Percentiles rank a stretch among this genome's conserved stretches.
phyloP scores from a whole-genome alignment of 1,284 basidiomycete genomes.

The Moesziomyces aphidis region DNA sequence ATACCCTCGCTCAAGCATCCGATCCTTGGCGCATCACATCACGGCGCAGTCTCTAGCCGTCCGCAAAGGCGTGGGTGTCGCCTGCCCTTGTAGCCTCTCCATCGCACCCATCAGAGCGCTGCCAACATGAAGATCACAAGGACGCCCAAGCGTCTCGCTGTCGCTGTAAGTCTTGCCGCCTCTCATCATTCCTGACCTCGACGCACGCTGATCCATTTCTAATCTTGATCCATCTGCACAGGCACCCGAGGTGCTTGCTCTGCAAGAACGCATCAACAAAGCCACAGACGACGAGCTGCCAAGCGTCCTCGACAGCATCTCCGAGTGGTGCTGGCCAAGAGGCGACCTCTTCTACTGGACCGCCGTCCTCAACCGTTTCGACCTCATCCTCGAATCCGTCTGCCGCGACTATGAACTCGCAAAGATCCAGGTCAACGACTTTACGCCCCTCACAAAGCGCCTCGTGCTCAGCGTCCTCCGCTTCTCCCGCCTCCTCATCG shows the following conservation, averaged over 20 bases:
- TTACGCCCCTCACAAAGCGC: conserved; percentile 80
- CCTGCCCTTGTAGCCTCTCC: not conserved
- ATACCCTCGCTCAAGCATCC: not conserved
- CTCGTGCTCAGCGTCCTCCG: conserved; percentile 83
- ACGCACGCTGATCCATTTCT: not conserved
- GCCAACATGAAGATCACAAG: conserved; percentile 66
- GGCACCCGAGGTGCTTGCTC: conserved; percentile 51
- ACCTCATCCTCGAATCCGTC: conserved; percentile 83
- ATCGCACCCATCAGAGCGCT: not conserved
- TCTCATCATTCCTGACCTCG: not conserved
- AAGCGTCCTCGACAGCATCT: conserved; percentile 52
- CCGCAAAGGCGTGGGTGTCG: no score
- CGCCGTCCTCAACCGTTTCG: conserved; percentile 93
- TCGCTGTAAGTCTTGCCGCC: conserved; percentile 49
- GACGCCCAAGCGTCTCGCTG: conserved; percentile 63
- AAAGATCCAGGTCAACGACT: conserved; percentile 76
- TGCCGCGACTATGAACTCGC: conserved; percentile 78
- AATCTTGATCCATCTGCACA: conserved; percentile 14
- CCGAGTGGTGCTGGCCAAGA: conserved; percentile 89
- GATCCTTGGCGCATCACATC: not conserved
- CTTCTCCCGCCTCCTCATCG: conserved; percentile 88
- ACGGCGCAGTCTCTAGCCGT: not conserved
- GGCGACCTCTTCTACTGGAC: conserved; percentile 98
- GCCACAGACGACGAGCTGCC: conserved; percentile 62
- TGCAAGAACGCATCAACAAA: conserved; percentile 55